Evolutionary conservation across 2,329 filamentous ascomycete species (phyloP).

Genomic region (Arthroderma uncinatum): DNA sequence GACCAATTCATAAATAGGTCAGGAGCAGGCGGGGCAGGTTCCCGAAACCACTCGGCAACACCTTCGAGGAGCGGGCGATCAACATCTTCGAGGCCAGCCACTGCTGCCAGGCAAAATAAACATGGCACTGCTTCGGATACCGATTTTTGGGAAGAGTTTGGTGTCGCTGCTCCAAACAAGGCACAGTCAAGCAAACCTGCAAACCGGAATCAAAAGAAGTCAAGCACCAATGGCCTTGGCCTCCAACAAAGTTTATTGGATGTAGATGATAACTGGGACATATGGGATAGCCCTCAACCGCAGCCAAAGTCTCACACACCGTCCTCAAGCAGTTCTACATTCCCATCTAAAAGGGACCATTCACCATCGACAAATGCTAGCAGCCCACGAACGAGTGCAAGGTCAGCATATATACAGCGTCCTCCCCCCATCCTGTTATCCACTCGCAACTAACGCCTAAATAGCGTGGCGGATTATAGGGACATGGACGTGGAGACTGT

Average conservation of each 20-base stretch:
- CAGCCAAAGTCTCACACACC: constrained; percentile 32
- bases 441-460: constrained; percentile 11
- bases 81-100: constrained; percentile 22
- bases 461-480: constrained; percentile 32
- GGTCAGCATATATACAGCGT: constrained; percentile 29
- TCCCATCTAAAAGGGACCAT: constrained; percentile 38
- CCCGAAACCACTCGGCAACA: constrained; percentile 24
- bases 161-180: constrained; percentile 27
- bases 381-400: constrained; percentile 45
- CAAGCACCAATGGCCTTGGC: constrained; percentile 21
- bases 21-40: constrained; percentile 25
- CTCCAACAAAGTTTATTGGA: constrained; percentile 27
- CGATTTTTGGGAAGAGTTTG: constrained; percentile 43
- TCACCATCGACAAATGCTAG: constrained; percentile 36
- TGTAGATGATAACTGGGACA: constrained; percentile 44
- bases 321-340: constrained; percentile 39
- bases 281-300: constrained; percentile 42
- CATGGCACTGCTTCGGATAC: constrained; percentile 33
- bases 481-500: constrained; percentile 18
- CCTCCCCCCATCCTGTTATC: constrained; percentile 4
- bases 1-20: constrained; percentile 14
- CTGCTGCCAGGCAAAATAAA: constrained; percentile 29
- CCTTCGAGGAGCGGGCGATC: constrained; percentile 18
- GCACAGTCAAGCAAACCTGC: constrained; percentile 19
- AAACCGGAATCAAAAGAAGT: constrained; percentile 28